These are phyloP conservation scores for Udeniomyces megalosporus DNA, from an alignment of 768 basidiomycete species.

Conservation along the genomic window DNA sequence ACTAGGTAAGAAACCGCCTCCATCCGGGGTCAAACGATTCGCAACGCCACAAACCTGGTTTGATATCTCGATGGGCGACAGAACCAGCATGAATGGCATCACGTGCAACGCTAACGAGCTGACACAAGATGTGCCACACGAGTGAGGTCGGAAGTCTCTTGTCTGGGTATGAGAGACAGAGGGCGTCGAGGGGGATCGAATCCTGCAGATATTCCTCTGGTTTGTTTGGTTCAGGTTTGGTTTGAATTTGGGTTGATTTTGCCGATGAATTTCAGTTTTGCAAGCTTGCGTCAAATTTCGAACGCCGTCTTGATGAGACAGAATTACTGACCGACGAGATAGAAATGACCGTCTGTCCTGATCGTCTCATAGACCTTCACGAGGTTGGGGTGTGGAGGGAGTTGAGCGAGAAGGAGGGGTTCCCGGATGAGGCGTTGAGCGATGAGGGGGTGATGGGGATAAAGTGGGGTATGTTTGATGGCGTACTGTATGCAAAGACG, in stretches of 20 bases:
- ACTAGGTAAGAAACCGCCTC: not conserved
- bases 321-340: conserved; percentile 33
- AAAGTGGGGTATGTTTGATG: conserved; percentile 34
- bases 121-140: conserved; percentile 27
- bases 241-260: not conserved
- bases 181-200: conserved; percentile 27
- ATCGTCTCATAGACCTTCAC: conserved; percentile 31
- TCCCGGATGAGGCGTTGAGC: conserved; percentile 32
- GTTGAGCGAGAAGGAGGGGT: conserved; percentile 32
- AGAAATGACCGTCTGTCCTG: conserved; percentile 32
- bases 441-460: conserved; percentile 35
- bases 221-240: not conserved
- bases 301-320: too few species aligned
- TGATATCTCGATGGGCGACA: conserved; percentile 30
- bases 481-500: conserved; percentile 26
- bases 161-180: conserved; percentile 15
- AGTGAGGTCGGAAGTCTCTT: conserved; percentile 10
- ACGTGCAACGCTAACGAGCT: conserved; percentile 30
- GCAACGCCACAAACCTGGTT: conserved; percentile 19
- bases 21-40: not conserved
- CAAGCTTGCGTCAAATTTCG: too few species aligned
- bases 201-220: conserved; percentile 22
- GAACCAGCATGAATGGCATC: conserved; percentile 28
- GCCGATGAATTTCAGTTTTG: too few species aligned
- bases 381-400: conserved; percentile 33